Percentiles rank a stretch among this genome's conserved stretches.
Evolutionary conservation across 192 early-diverging fungal genomes (phyloP).

Genomic region (Backusella sp.): DNA sequence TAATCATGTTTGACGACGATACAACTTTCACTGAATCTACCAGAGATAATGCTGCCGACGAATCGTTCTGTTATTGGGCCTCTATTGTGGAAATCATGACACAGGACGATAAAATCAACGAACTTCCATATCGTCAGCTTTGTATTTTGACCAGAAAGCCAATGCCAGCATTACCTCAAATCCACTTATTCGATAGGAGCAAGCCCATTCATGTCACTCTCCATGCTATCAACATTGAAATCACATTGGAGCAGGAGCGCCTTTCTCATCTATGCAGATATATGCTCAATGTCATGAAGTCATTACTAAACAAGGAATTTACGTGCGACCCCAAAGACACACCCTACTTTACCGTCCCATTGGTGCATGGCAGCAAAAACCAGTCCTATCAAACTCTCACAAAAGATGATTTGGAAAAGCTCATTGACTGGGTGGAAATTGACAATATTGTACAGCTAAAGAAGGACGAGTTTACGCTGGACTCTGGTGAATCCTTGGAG

Average conservation of each 20-base stretch:
- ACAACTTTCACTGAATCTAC: not conserved
- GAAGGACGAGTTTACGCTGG: constrained; percentile 12
- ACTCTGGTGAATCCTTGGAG: not conserved
- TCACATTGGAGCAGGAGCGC: constrained; percentile 33
- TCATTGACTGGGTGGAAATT: constrained; percentile 49
- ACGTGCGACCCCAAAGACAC: constrained; percentile 45
- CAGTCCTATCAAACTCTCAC: constrained; percentile 33
- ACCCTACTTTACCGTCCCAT: constrained; percentile 58
- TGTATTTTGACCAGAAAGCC: constrained; percentile 42
- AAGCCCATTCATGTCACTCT: constrained; percentile 14
- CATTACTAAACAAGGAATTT: constrained; percentile 46
- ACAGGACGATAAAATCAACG: constrained; percentile 1
- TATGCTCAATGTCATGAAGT: constrained; percentile 47
- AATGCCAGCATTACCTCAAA: constrained; percentile 32
- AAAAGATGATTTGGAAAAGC: constrained; percentile 27
- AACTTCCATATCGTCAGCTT: constrained; percentile 35
- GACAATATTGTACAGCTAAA: constrained; percentile 9
- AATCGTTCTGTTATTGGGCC: constrained; percentile 19
- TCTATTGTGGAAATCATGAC: constrained; percentile 23
- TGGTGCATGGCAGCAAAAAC: not conserved
- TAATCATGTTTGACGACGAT: not conserved
- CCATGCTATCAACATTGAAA: not conserved
- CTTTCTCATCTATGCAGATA: constrained; percentile 45
- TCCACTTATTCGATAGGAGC: constrained; percentile 31
- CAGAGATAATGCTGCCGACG: not conserved